phyloP scores from a whole-genome alignment of 2,329 filamentous ascomycete species.

The Penicillium digitatum region DNA sequence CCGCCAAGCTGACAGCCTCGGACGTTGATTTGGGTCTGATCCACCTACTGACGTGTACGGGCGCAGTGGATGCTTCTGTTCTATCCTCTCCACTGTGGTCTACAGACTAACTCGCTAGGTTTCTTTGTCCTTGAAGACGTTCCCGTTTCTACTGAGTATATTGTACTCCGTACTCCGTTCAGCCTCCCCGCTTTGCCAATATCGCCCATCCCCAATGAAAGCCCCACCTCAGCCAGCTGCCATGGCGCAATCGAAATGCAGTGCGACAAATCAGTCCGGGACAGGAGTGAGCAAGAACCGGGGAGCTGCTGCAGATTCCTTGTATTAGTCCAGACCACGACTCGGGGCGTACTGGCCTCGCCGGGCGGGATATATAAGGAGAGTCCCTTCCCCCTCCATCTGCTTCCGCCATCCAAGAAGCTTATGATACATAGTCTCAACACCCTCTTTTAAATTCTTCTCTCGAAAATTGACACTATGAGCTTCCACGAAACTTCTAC shows the following conservation, averaged over 20 bases:
- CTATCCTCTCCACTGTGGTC: not conserved
- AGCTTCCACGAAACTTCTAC: slow-evolving; percentile 51
- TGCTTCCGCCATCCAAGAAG: not conserved
- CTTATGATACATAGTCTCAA: not conserved
- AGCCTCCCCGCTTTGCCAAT: slow-evolving; percentile 5
- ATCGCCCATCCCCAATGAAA: not conserved
- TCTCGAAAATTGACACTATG: slow-evolving; percentile 29
- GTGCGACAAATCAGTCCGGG: slow-evolving; percentile 15
- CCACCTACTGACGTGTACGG: not conserved
- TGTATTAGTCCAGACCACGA: not conserved
- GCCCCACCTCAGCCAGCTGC: slow-evolving; percentile 8
- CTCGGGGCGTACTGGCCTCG: not conserved
- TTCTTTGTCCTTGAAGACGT: not conserved
- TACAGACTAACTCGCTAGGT: not conserved
- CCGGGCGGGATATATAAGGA: slow-evolving; percentile 11
- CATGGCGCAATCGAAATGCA: slow-evolving; percentile 8
- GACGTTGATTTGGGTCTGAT: not conserved
- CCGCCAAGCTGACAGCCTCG: not conserved
- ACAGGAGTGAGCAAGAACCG: slow-evolving; percentile 19
- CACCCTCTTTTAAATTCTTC: not conserved
- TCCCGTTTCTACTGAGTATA: not conserved
- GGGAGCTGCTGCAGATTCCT: slow-evolving; percentile 7
- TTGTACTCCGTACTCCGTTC: too few relatives aligned
- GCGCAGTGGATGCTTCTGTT: not conserved
- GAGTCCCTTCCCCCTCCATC: not conserved